These are phyloP conservation scores for Abortiporus biennis DNA, from an alignment of 1,284 basidiomycete species.

Conservation along the genomic window DNA sequence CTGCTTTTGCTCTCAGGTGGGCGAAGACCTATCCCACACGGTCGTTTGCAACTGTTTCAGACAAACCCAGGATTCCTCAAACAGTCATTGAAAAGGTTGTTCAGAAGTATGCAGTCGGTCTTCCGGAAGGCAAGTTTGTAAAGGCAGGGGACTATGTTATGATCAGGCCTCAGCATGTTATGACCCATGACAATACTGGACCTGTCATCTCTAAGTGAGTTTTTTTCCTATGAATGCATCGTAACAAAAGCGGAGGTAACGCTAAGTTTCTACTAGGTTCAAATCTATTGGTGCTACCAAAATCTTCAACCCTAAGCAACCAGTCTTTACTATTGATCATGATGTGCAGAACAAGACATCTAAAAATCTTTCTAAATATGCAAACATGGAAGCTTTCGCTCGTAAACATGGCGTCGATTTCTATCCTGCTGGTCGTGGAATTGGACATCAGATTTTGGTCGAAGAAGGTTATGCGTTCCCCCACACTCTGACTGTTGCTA, in stretches of 20 bases:
- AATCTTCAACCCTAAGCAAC: constrained; percentile 79
- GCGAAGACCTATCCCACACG: constrained; percentile 13
- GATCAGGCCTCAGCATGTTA: constrained; percentile 96
- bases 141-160: constrained; percentile 98
- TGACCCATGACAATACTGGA: constrained; percentile 98
- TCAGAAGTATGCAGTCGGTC: constrained; percentile 91
- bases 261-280: constrained; percentile 55
- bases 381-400: constrained; percentile 89
- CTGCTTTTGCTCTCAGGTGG: not conserved
- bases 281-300: constrained; percentile 90
- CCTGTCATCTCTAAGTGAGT: constrained; percentile 93
- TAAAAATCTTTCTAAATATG: constrained; percentile 95
- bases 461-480: constrained; percentile 98
- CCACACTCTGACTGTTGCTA: constrained; percentile 88
- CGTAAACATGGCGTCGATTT: constrained; percentile 87
- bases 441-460: constrained; percentile 93
- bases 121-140: constrained; percentile 72
- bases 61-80: constrained; percentile 50
- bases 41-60: constrained; percentile 29
- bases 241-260: no score
- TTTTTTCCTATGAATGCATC: not conserved
- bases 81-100: constrained; percentile 98
- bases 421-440: constrained; percentile 97
- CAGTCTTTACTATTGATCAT: constrained; percentile 96
- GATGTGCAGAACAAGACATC: constrained; percentile 95